Conservation (phyloP, 106 monocot species). For the Dactylorhiza incarnata region DNA sequence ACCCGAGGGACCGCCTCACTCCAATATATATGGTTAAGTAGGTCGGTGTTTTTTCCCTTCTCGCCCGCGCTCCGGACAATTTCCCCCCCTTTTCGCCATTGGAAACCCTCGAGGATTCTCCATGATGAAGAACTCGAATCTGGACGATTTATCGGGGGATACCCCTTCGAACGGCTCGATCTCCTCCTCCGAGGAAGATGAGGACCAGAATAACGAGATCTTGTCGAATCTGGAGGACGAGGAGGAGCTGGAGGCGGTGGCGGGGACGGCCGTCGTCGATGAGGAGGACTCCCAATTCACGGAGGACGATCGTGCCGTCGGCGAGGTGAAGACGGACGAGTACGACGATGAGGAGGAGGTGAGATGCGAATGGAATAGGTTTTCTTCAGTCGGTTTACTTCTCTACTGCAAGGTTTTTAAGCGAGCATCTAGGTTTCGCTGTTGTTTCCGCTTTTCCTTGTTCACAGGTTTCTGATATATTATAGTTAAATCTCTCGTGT, state of each 20-base stretch:
- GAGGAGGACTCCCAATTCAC: constrained; percentile 36
- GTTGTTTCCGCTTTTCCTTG: background rate
- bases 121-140: constrained; percentile 37
- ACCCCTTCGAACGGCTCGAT: constrained; percentile 13
- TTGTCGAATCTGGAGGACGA: constrained; percentile 25
- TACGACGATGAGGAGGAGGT: constrained; percentile 15
- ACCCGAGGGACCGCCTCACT: too few species aligned
- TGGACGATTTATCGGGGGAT: constrained; percentile 23
- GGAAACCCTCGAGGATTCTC: constrained; percentile 7
- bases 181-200: constrained; percentile 22
- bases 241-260: constrained; percentile 65
- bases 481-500: background rate
- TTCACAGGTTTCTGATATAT: background rate
- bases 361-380: background rate
- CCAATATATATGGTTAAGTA: too few species aligned
- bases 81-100: background rate
- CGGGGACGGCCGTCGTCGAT: constrained; percentile 23
- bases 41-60: background rate
- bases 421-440: background rate
- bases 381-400: background rate
- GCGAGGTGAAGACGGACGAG: constrained; percentile 15
- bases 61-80: too few species aligned
- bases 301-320: constrained; percentile 44
- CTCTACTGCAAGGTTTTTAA: background rate
- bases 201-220: constrained; percentile 11